Evolutionary conservation across 305 asterid genomes (phyloP).

Genomic region (Vinca major): DNA sequence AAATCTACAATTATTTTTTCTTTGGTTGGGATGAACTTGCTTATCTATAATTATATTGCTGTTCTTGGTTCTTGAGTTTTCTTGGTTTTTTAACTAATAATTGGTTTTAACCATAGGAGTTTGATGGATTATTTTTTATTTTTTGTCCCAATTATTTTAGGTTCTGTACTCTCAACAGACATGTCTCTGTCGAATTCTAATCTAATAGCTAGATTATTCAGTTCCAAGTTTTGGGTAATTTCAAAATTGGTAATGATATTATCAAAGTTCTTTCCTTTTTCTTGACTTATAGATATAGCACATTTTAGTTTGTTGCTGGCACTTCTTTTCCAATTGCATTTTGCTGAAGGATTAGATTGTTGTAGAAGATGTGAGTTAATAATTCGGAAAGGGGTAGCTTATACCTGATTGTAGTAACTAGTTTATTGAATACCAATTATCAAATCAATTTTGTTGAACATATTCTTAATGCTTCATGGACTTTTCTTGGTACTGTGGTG

Average conservation of each 20-base stretch:
- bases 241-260: background rate
- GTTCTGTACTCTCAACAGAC: slow-evolving; percentile 1
- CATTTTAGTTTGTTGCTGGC: slow-evolving; percentile 2
- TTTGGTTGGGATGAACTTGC: background rate
- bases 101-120: too few species aligned
- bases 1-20: background rate
- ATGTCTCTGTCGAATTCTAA: background rate
- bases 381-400: background rate
- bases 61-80: background rate
- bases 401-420: background rate
- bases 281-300: background rate
- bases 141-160: background rate
- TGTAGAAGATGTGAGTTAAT: background rate
- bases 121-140: background rate
- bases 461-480: slow-evolving; percentile 10
- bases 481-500: slow-evolving; percentile 1
- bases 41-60: background rate
- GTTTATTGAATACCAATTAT: background rate
- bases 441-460: slow-evolving; percentile 3
- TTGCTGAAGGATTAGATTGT: background rate
- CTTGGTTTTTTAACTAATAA: slow-evolving; percentile 6
- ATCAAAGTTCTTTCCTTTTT: slow-evolving; percentile 1
- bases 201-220: background rate
- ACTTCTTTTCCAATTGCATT: background rate
- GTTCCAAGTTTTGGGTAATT: slow-evolving; percentile 2